Conservation (phyloP, 169 alveolate species). For the Cryptosporidium ubiquitum region DNA sequence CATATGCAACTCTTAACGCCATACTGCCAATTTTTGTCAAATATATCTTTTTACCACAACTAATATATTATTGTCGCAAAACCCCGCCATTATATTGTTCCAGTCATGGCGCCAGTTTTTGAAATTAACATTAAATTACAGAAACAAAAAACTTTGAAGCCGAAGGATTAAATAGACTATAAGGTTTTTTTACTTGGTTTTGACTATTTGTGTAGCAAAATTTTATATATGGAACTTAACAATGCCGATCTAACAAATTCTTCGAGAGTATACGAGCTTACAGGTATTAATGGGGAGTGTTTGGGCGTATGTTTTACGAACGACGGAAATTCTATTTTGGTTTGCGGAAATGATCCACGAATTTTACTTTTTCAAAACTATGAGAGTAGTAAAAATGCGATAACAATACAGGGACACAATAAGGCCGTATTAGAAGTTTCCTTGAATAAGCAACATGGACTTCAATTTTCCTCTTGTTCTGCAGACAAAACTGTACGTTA, state of each 20-base stretch:
- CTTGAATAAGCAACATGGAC: conserved; percentile 34
- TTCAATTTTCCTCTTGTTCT: conserved; percentile 48
- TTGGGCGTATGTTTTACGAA: conserved; percentile 24
- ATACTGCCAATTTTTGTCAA: conserved; percentile 3
- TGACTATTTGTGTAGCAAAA: neutral
- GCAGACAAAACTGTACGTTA: conserved; percentile 65
- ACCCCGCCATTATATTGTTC: neutral
- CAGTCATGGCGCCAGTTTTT: neutral
- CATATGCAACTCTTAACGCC: conserved; percentile 85
- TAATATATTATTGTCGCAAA: neutral
- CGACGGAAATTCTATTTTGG: conserved; percentile 44
- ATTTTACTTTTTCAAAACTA: conserved; percentile 26
- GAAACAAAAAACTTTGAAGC: neutral
- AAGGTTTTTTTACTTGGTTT: neutral
- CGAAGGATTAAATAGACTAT: neutral
- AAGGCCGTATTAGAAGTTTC: conserved; percentile 64
- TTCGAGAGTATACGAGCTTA: conserved; percentile 60
- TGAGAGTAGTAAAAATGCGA: conserved; percentile 5
- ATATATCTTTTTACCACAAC: neutral
- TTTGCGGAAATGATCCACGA: conserved; percentile 54
- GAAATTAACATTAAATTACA: neutral
- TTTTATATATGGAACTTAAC: conserved; percentile 16
- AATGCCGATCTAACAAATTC: neutral
- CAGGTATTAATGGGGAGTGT: conserved; percentile 67
- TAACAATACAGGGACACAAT: conserved; percentile 38